Percentiles rank a stretch among this genome's conserved stretches.
Conservation (phyloP, 176 grass and related monocot species). For the Ensete glaucum region DNA sequence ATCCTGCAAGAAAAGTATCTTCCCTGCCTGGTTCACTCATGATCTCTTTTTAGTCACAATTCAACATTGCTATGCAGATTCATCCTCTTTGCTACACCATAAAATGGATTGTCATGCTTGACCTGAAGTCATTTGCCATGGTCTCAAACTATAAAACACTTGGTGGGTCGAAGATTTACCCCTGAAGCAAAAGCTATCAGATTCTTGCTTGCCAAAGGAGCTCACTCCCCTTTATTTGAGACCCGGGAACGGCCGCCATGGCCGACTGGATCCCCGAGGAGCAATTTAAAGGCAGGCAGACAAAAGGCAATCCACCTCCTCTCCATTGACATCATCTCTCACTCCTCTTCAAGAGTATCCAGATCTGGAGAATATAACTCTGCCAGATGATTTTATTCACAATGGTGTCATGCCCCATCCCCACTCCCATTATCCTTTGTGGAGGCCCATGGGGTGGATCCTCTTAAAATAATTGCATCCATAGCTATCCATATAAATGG, state of each 20-base stretch:
- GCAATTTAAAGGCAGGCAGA: not conserved
- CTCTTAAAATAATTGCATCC: not conserved
- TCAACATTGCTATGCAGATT: no score
- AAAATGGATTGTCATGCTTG: not conserved
- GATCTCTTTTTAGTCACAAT: no score
- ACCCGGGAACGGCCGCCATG: no score
- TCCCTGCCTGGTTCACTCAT: no score
- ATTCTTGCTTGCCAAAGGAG: not conserved
- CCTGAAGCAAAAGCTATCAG: not conserved
- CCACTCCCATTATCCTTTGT: not conserved
- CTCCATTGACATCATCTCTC: not conserved
- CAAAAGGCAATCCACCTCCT: not conserved
- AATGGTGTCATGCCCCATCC: not conserved
- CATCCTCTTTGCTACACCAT: no score
- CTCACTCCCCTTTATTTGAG: not conserved
- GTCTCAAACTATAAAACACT: not conserved
- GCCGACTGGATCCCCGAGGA: not conserved
- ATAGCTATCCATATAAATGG: not conserved
- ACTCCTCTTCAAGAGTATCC: not conserved
- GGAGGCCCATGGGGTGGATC: not conserved
- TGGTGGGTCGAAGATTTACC: not conserved
- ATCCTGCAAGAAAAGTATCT: no score
- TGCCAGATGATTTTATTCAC: slow-evolving; percentile 5
- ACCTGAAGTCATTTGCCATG: not conserved
- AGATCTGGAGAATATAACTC: not conserved